Percentiles rank a stretch among this genome's conserved stretches.
Evolutionary conservation across 257 asterid species (phyloP).

Genomic region (Ocimum tenuiflorum): DNA sequence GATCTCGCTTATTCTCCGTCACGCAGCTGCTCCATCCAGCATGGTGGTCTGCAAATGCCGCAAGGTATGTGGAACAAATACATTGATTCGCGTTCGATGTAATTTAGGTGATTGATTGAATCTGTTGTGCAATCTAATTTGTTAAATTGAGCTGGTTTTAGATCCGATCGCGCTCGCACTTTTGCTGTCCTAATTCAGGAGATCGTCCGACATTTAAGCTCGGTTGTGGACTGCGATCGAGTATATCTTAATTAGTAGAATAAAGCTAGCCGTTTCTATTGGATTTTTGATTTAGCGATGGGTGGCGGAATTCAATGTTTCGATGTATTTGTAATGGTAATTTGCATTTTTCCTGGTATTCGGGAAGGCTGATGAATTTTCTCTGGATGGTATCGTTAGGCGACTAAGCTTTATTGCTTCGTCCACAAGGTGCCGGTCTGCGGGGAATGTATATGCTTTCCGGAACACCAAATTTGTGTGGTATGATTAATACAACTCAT

Average conservation of each 20-base stretch:
- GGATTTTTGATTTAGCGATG: neutral
- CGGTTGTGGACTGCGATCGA: neutral
- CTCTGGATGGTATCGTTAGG: constrained; percentile 38
- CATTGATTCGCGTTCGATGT: neutral
- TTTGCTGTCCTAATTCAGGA: neutral
- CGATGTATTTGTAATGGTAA: neutral
- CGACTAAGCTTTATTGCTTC: constrained; percentile 91
- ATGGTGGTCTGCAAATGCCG: constrained; percentile 99
- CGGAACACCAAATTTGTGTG: constrained; percentile 93
- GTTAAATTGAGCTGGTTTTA: neutral
- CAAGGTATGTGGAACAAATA: constrained; percentile 34
- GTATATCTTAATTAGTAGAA: neutral
- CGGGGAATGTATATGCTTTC: constrained; percentile 90
- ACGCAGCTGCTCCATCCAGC: constrained; percentile 21
- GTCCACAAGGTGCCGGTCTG: constrained; percentile 99
- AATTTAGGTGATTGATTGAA: neutral
- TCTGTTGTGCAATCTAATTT: neutral
- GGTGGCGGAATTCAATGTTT: neutral
- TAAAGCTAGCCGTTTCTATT: neutral
- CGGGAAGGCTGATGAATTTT: neutral
- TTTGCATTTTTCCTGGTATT: neutral
- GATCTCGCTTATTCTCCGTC: constrained; percentile 5
- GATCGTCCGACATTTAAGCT: neutral
- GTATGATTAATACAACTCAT: constrained; percentile 35
- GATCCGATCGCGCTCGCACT: constrained; percentile 34